Evolutionary conservation across 495 filamentous ascomycete species (phyloP), one percentile per base, ranked within the genome.

Genomic region (Talaromyces thailandensis): DNA sequence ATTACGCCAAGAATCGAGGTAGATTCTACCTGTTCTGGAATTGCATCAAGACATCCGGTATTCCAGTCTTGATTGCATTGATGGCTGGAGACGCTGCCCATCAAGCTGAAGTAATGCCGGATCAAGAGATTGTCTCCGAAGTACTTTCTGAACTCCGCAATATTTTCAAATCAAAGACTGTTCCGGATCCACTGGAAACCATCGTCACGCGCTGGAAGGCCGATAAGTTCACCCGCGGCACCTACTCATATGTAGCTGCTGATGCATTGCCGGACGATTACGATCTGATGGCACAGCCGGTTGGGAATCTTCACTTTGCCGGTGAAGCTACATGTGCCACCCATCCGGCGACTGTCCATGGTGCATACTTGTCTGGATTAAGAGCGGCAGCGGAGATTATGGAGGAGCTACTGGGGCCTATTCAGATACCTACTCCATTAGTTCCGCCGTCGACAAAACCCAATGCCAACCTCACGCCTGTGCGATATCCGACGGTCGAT

Each of bases 11-110:
- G 12, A 83, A 82, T 58, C 79, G 88, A 61, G 94, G 94, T 18
- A 87, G 93, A 9, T 96, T 94, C 76, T 99, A 97, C 68, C 83
- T 98, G 66, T 97, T 96, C 83, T 98, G 96, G 85, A 98, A 99
- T 69, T 89, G 91, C 62, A 86, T 91, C 62, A 89, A 91, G 63
- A 95, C 90, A 2, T 91, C 89, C 56, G 94, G 94, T 6, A 79
- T 92, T 32, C 94, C 94, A 4, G 88, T 90, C 4, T 77, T 98
- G 18, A 83, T 97, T 51, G 95, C 92, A 18, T 83, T 99, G 32
- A 97, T 99, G 95, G 92, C 93, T 48, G 94, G 94, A 21, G 89
- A 98, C 67, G 89, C 94, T n/a, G 95, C 93, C 28, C 86, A 88
- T 63, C 85, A 96, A 64, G 89, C 91, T 1, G 94, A 99, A 73